These are phyloP conservation scores for Psilocybe tampanensis DNA, from an alignment of 768 basidiomycete species.

Conservation along the genomic window DNA sequence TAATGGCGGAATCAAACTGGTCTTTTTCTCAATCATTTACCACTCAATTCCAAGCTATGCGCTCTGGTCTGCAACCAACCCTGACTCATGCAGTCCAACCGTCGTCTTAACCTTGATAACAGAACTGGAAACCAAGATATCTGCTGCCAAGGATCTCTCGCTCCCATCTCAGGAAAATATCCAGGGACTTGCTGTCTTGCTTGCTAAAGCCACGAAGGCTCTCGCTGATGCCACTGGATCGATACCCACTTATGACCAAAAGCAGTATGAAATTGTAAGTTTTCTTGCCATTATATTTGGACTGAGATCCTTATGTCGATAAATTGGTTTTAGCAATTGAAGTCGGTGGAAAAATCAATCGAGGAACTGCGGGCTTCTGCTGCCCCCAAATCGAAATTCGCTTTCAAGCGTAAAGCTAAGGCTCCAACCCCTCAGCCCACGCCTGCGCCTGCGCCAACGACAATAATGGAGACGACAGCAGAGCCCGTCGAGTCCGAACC, in stretches of 20 bases:
- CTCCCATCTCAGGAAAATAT: constrained; percentile 37
- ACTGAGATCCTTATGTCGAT: constrained; percentile 2
- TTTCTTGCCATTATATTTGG: background rate
- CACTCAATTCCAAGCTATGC: constrained; percentile 48
- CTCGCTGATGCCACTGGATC: constrained; percentile 65
- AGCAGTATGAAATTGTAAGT: constrained; percentile 68
- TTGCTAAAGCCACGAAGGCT: constrained; percentile 62
- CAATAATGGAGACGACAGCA: background rate
- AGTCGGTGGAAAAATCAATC: constrained; percentile 56
- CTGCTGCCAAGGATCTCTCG: constrained; percentile 33
- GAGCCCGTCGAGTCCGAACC: background rate
- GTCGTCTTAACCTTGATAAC: constrained; percentile 11
- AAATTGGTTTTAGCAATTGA: constrained; percentile 79
- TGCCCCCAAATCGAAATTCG: constrained; percentile 61
- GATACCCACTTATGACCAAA: constrained; percentile 74
- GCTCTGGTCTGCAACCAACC: constrained; percentile 46
- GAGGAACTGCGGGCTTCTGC: constrained; percentile 50
- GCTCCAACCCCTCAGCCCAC: constrained; percentile 4
- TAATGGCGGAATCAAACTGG: constrained; percentile 37
- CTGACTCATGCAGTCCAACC: constrained; percentile 7
- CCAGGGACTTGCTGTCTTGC: constrained; percentile 46
- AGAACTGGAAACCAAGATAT: constrained; percentile 55
- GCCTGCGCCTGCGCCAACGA: constrained; percentile 7
- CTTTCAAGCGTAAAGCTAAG: constrained; percentile 52
- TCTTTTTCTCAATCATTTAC: constrained; percentile 55